These are phyloP conservation scores for Ballota nigra DNA, from an alignment of 257 asterid species.

Conservation along the genomic window DNA sequence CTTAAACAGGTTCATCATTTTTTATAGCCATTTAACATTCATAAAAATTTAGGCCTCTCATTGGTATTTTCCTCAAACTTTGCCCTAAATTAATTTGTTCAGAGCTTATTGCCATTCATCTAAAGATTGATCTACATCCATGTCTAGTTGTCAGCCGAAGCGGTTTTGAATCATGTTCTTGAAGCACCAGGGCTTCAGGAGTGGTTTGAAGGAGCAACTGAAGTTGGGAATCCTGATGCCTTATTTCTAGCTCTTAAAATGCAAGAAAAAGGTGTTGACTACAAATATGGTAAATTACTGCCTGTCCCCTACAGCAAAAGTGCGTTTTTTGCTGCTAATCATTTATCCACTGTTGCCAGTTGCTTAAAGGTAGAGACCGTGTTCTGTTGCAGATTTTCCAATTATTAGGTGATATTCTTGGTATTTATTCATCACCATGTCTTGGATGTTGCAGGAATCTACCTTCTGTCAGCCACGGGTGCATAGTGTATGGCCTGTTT, in stretches of 20 bases:
- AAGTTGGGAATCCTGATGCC: constrained; percentile 88
- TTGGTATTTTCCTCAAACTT: not conserved
- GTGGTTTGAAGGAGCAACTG: constrained; percentile 79
- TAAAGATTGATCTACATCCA: constrained; percentile 21
- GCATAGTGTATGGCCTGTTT: constrained; percentile 79
- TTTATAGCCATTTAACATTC: not conserved
- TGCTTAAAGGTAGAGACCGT: constrained; percentile 75
- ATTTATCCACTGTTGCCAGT: constrained; percentile 52
- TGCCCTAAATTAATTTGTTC: not conserved
- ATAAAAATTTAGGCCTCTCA: not conserved
- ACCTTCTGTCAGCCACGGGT: constrained; percentile 91
- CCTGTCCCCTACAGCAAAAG: constrained; percentile 70
- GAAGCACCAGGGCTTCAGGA: constrained; percentile 84
- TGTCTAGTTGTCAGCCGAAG: constrained; percentile 70
- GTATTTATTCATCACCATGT: constrained; percentile 20
- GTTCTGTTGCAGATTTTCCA: constrained; percentile 11
- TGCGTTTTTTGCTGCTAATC: constrained; percentile 56
- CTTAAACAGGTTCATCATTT: not conserved
- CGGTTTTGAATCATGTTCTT: constrained; percentile 56
- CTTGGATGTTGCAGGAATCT: constrained; percentile 65
- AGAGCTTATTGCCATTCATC: constrained; percentile 17
- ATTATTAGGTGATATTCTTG: constrained; percentile 1
- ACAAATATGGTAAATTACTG: constrained; percentile 62
- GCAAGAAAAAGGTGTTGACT: constrained; percentile 57
- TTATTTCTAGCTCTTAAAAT: constrained; percentile 76